Base-by-base conservation (phyloP, 116 monocot species). In the Cymodocea nodosa region DNA sequence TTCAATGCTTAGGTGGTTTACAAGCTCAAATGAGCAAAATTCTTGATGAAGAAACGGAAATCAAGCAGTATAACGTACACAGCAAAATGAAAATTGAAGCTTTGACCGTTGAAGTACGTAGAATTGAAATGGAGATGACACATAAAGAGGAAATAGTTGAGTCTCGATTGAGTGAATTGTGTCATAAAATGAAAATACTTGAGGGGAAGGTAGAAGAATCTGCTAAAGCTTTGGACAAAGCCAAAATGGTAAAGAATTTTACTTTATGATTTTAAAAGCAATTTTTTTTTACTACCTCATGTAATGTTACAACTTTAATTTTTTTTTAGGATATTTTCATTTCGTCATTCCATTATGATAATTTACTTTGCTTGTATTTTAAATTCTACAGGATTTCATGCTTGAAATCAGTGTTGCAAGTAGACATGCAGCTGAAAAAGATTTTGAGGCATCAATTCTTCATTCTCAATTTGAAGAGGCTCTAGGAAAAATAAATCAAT, bases 191-290 rank as follows among this genome's bases (percentile, higher is more conserved):
- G 20, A 63, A 69, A 73, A 51, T 36, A 51, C 17, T 79, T 18
- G 79, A 78, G 62, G 70, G 48, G 48, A 71, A 70, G 73, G 61
- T 75, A 17, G 65, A 54, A 36, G 52, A 62, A 76, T 75, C 72
- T 73, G 48, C 67, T 66, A 68, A 16, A 60, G 68, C 52, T 19
- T 86, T 79, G 80, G 36, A 59, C 11, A 70, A 83, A 56, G 56
- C 36, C 40, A 89, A 84, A 77, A 70, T 80, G 94, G 89, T 94
- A 86, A 59, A 58, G 37, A 49, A 48, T 14, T 48, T 48, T 64
- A 20, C 44, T 44, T 44, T 64, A 12, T 64, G 17, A 48, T 64
- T 30, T 50, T 56, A 15, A n/a, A 18, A 30, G 8, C 12, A 39
- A 35, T 14, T 23, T 23, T 50, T 39, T 44, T 44, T 44, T 12